Percentiles rank a stretch among this genome's conserved stretches.
phyloP scores from a whole-genome alignment of 2,329 filamentous ascomycete species.

The Exophiala xenobiotica region DNA sequence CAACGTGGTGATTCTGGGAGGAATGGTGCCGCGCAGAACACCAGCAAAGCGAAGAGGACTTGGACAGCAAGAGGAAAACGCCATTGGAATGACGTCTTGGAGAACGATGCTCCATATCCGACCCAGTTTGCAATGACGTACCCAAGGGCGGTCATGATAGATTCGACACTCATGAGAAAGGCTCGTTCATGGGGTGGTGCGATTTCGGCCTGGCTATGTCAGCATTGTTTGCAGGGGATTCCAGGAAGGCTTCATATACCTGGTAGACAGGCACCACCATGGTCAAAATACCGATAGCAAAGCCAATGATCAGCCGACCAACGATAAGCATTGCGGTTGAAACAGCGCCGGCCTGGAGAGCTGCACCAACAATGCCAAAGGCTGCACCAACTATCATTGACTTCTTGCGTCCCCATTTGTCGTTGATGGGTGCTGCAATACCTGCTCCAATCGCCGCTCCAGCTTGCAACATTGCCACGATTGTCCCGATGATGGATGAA shows the following conservation, averaged over 20 bases:
- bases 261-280: constrained; percentile 5
- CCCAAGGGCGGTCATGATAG: constrained; percentile 4
- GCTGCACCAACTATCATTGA: constrained; percentile 8
- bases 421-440: constrained; percentile 3
- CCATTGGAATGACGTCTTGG: background rate
- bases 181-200: constrained; percentile 17
- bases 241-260: background rate
- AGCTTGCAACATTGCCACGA: constrained; percentile 41
- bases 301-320: constrained; percentile 17
- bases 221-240: background rate
- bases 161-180: constrained; percentile 7
- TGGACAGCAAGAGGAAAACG: constrained; percentile 42
- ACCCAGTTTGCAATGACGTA: constrained; percentile 17
- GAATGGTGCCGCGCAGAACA: background rate
- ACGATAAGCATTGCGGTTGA: constrained; percentile 15
- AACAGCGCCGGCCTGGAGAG: constrained; percentile 5
- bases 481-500: constrained; percentile 33
- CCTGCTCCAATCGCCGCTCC: constrained; percentile 32
- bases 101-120: constrained; percentile 26
- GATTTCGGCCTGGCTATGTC: constrained; percentile 8
- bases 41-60: constrained; percentile 41
- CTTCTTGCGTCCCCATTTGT: constrained; percentile 13
- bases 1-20: constrained; percentile 21
- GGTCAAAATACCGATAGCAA: constrained; percentile 11
- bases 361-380: background rate